Evolutionary conservation across 257 asterid species (phyloP).

Genomic region (Nicotiana obtusifolia): DNA sequence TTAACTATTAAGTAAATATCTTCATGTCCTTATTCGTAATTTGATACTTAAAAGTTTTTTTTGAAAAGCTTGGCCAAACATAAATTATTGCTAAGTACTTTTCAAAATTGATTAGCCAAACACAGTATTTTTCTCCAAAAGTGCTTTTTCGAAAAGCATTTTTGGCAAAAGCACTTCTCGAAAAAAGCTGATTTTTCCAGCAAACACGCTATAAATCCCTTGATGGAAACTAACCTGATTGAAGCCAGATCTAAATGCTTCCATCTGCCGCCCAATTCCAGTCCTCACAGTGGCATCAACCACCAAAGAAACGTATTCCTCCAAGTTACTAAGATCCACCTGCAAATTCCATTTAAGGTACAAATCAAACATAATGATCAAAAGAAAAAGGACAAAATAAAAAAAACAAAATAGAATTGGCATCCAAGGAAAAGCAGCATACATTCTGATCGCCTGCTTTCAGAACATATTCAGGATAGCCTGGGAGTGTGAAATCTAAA

Average conservation of each 20-base stretch:
- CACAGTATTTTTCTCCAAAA: too few relatives aligned
- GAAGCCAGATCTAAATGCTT: slow-evolving; percentile 95
- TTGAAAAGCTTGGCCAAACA: too few relatives aligned
- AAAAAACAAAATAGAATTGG: not conserved
- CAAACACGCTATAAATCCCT: not conserved
- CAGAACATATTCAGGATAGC: slow-evolving; percentile 78
- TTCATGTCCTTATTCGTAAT: too few relatives aligned
- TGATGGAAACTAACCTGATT: slow-evolving; percentile 53
- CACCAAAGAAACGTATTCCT: slow-evolving; percentile 73
- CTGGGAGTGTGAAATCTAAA: slow-evolving; percentile 93
- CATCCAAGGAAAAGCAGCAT: slow-evolving; percentile 16
- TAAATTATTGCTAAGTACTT: too few relatives aligned
- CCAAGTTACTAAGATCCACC: slow-evolving; percentile 80
- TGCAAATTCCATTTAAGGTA: slow-evolving; percentile 22
- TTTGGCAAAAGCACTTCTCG: too few relatives aligned
- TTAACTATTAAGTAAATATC: too few relatives aligned
- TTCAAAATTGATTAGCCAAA: too few relatives aligned
- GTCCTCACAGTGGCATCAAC: slow-evolving; percentile 80
- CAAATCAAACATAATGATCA: not conserved
- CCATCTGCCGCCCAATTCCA: slow-evolving; percentile 79
- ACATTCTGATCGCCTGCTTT: slow-evolving; percentile 68
- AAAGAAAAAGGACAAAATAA: not conserved
- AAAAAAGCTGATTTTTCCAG: too few relatives aligned
- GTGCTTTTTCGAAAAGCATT: too few relatives aligned
- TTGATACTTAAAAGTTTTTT: too few relatives aligned